A percentile compares a stretch with the other conserved stretches of the same genome.
Conservation (phyloP, 352 stramenopile genomes). For the Globisporangium cystogenes region DNA sequence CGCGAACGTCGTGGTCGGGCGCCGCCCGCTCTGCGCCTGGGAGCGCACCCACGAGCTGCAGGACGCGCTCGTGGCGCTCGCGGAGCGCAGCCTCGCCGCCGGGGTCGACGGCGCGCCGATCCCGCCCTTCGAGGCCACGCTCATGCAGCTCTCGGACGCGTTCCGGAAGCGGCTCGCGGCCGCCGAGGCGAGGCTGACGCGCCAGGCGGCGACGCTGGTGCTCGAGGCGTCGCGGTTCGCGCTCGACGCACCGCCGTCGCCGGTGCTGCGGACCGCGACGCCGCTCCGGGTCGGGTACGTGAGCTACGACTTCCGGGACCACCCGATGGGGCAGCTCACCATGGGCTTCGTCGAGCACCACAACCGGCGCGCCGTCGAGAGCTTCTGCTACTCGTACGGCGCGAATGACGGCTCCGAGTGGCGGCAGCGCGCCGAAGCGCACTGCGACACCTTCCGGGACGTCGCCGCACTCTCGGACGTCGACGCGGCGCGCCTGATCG, state of each 20-base stretch:
- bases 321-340: constrained; percentile 91
- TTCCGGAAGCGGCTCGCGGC: constrained; percentile 44
- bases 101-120: constrained; percentile 14
- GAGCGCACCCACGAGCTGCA: constrained; percentile 39
- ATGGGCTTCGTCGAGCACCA: constrained; percentile 80
- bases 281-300: constrained; percentile 81
- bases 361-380: constrained; percentile 32
- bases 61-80: constrained; percentile 26
- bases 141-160: constrained; percentile 43
- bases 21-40: constrained; percentile 62
- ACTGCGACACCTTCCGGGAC: constrained; percentile 63
- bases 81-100: constrained; percentile 14
- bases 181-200: constrained; percentile 16
- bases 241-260: background rate
- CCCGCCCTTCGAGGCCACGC: constrained; percentile 67
- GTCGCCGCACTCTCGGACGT: constrained; percentile 42
- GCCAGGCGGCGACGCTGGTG: constrained; percentile 34
- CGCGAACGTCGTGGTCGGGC: constrained; percentile 40
- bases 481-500: constrained; percentile 45
- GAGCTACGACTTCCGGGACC: constrained; percentile 89
- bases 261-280: constrained; percentile 16
- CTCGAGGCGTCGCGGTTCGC: constrained; percentile 15
- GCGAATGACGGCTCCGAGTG: constrained; percentile 62
- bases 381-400: constrained; percentile 82
- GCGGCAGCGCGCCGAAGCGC: constrained; percentile 42